These are phyloP conservation scores for Magnolia sinica DNA, from an alignment of 164 flowering plant genomes.

Conservation along the genomic window DNA sequence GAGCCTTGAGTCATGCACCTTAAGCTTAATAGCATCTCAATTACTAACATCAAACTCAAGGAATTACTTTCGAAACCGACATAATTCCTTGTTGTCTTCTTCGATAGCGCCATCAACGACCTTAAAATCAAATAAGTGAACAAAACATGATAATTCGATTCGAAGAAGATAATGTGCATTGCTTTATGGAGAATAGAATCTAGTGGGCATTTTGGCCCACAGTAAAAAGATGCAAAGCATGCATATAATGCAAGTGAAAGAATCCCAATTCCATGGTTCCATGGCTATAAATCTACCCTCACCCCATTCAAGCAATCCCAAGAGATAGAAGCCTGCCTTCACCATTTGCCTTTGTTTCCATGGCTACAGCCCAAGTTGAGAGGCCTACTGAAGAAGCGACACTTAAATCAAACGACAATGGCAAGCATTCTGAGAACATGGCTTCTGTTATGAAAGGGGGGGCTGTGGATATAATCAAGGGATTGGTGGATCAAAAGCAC, in stretches of 20 bases:
- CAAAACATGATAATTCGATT: too few species aligned
- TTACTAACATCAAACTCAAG: too few species aligned
- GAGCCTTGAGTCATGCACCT: too few species aligned
- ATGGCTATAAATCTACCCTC: neutral
- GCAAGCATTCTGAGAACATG: neutral
- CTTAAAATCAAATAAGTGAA: too few species aligned
- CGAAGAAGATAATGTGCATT: too few species aligned
- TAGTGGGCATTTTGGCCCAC: neutral
- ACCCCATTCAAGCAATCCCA: neutral
- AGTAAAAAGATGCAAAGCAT: conserved; percentile 1
- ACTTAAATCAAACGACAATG: neutral
- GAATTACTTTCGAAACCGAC: too few species aligned
- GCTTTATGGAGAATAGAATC: neutral
- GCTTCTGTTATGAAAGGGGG: neutral
- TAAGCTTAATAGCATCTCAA: too few species aligned
- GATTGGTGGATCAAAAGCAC: neutral
- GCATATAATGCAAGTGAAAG: neutral
- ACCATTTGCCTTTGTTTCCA: neutral
- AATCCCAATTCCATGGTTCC: neutral
- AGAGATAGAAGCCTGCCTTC: neutral
- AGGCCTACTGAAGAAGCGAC: neutral
- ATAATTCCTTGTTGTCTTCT: too few species aligned
- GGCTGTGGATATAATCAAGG: neutral
- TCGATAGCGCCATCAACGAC: too few species aligned
- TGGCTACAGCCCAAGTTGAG: neutral